These are phyloP conservation scores for Saccharomycodes ludwigii DNA, from an alignment of 805 yeast genomes.

Conservation along the genomic window DNA sequence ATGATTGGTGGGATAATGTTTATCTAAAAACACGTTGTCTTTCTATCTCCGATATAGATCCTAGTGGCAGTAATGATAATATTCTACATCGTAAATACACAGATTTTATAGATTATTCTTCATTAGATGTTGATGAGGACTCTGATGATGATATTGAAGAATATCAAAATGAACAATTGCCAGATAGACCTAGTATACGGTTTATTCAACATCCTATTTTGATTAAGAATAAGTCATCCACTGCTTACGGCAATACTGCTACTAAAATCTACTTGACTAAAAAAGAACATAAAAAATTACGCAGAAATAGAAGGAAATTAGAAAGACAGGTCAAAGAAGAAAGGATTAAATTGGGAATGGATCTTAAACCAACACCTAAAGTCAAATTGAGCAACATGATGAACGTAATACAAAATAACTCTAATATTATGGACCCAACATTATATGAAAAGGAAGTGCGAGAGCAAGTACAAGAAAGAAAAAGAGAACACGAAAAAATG, in stretches of 20 bases:
- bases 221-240: conserved; percentile 29
- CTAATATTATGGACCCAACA: conserved; percentile 82
- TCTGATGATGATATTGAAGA: conserved; percentile 15
- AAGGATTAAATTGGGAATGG: conserved; percentile 64
- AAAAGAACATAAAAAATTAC: conserved; percentile 58
- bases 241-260: conserved; percentile 20
- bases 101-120: conserved; percentile 24
- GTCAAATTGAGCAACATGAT: conserved; percentile 74
- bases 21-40: no score
- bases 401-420: conserved; percentile 68
- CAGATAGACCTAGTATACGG: conserved; percentile 38
- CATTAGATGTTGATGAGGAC: conserved; percentile 8
- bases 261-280: conserved; percentile 56
- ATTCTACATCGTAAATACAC: conserved; percentile 26
- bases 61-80: conserved; percentile 25
- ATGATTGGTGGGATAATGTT: conserved; percentile 88
- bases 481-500: conserved; percentile 38
- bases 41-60: no score
- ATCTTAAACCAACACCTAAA: conserved; percentile 83
- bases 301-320: conserved; percentile 56
- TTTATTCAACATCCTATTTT: conserved; percentile 79
- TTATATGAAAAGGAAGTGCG: conserved; percentile 64
- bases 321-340: conserved; percentile 63
- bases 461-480: conserved; percentile 54
- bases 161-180: conserved; percentile 13